phyloP scores from a whole-genome alignment of 75 land plant species.

The Chamaecyparis obtusa region DNA sequence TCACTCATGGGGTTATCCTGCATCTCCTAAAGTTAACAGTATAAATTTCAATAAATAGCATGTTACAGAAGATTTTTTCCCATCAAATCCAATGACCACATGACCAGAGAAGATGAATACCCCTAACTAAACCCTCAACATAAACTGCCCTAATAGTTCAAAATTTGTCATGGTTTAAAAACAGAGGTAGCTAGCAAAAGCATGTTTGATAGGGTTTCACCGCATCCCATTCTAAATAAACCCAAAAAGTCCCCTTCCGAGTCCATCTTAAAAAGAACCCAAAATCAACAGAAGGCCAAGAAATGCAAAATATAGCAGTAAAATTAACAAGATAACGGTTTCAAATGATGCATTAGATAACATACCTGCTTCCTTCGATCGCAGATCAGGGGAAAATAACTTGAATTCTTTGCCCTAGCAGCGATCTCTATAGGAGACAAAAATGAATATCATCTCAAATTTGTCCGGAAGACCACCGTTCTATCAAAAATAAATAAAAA shows the following conservation, averaged over 20 bases:
- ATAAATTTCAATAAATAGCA: slow-evolving; percentile 3
- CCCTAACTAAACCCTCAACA: neutral
- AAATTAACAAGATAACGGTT: neutral
- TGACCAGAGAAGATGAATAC: neutral
- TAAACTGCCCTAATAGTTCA: neutral
- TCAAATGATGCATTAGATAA: neutral
- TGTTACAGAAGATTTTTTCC: neutral
- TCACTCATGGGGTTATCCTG: slow-evolving; percentile 1
- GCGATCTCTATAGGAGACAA: neutral
- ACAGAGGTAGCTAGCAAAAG: neutral
- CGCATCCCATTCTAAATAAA: neutral
- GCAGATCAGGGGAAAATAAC: neutral
- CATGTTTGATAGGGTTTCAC: neutral
- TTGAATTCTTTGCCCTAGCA: neutral
- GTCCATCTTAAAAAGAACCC: neutral
- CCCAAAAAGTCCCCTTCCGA: neutral
- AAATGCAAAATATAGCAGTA: neutral
- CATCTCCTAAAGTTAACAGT: neutral
- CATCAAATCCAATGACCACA: neutral
- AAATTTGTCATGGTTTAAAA: neutral
- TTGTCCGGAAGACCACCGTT: neutral
- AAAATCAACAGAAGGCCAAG: neutral
- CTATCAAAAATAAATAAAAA: neutral
- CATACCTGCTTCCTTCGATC: neutral
- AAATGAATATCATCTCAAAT: neutral